These are phyloP conservation scores for Simmondsia chinensis DNA, from an alignment of 148 eudicot species.

Conservation along the genomic window DNA sequence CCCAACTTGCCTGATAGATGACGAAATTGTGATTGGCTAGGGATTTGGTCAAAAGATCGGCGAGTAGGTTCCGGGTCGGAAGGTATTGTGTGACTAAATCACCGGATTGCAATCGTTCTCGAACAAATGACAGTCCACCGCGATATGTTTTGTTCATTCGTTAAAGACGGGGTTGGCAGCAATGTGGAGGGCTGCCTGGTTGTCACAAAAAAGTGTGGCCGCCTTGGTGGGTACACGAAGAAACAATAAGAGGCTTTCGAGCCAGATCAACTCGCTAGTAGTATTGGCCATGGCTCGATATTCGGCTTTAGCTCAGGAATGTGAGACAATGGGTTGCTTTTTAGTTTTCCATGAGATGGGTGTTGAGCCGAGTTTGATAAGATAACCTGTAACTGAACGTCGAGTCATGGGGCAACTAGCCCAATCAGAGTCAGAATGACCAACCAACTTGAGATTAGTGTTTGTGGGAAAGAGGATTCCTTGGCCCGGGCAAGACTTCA, in stretches of 20 bases:
- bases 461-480: neutral
- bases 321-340: neutral
- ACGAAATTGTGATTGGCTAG: no score
- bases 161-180: neutral
- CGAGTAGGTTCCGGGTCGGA: no score
- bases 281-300: neutral
- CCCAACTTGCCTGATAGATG: no score
- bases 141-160: neutral
- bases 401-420: neutral
- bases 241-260: neutral
- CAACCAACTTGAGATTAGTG: neutral
- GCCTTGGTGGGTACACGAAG: neutral
- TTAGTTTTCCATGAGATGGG: neutral
- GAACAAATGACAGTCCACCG: no score
- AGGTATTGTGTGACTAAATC: no score
- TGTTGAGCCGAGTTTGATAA: neutral
- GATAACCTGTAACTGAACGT: neutral
- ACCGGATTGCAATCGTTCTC: no score
- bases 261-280: neutral
- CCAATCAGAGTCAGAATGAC: neutral
- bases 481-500: neutral
- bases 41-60: no score
- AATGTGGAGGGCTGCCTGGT: neutral
- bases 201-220: neutral
- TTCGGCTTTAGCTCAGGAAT: neutral